Evolutionary conservation across 192 early-diverging fungal genomes (phyloP), one percentile per base, ranked within the genome.

Genomic region (Backusella morwellensis): DNA sequence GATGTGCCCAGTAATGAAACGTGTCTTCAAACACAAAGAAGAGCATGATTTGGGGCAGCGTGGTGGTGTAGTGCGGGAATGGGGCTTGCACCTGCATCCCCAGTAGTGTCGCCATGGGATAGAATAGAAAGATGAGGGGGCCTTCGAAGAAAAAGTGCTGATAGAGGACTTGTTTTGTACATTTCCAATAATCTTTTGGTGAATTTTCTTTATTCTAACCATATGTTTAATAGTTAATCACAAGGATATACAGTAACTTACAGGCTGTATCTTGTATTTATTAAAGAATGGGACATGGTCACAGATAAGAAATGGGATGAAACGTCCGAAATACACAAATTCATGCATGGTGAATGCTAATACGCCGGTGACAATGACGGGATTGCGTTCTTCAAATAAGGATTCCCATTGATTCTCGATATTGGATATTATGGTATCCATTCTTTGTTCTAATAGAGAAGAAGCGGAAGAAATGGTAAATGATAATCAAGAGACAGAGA

Each of bases 1-100:
- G 92, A 87, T 98, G 97, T 19, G 90, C 85, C 88, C 89, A 95
- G 90, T 97, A 98, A 80, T 97, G 96, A 81, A 90, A 95, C 19
- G 90, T 88, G 76, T 98, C 97, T 81, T 97, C 96, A 70, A 92
- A 84, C n/a, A 97, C 70, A 68, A 97, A 89, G 79, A 94, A 98
- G 68, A 93, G 80, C 34, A 86, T 83, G 35, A 90, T 83, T 83
- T 95, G 93, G 59, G 7, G 85, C 73, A 85, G 91, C 0, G 63
- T 54, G 9, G 66, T 36, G 6, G 56, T 90, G 91, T 87, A 90
- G 67, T 87, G 80, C 6, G 97, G 97, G 73, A 98, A 91, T 40
- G 97, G 96, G 23, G 92, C 91, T 6, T 90, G 85, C 40, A 96
- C 92, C 41, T 92, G 85, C 90, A 97, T 97, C 21, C 96, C 97